These are phyloP conservation scores for Arthrinium phaeospermum DNA, from an alignment of 2,329 filamentous ascomycete genomes.

Conservation along the genomic window DNA sequence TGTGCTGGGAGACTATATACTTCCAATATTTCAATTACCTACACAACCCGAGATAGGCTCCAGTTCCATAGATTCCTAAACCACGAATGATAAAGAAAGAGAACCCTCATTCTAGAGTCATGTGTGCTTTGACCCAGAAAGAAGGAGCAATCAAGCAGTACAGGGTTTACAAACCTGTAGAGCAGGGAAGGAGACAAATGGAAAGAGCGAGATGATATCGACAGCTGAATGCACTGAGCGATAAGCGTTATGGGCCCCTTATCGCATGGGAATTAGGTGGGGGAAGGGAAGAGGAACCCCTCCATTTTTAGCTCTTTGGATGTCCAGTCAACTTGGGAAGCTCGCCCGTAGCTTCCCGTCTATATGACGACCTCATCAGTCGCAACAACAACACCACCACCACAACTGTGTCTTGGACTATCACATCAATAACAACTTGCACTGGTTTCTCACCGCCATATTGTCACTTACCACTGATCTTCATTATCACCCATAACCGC, in stretches of 20 bases:
- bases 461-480: no score
- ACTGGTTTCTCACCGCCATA: background rate
- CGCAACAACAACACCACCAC: background rate
- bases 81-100: background rate
- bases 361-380: conserved; percentile 17
- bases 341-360: conserved; percentile 8
- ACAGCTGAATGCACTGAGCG: background rate
- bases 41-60: background rate
- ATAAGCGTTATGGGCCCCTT: background rate
- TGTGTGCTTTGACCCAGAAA: background rate
- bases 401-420: background rate
- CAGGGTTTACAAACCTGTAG: background rate
- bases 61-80: background rate
- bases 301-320: conserved; percentile 6
- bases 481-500: conserved; percentile 31
- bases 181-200: background rate
- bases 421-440: background rate
- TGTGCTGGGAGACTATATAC: background rate
- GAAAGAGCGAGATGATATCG: background rate
- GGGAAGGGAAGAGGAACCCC: background rate
- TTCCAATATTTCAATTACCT: background rate
- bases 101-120: background rate
- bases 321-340: conserved; percentile 3
- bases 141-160: background rate
- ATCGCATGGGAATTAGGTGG: conserved; percentile 1